phyloP scores from a whole-genome alignment of 2,329 filamentous ascomycete genomes.

The Thielaviopsis populi region DNA sequence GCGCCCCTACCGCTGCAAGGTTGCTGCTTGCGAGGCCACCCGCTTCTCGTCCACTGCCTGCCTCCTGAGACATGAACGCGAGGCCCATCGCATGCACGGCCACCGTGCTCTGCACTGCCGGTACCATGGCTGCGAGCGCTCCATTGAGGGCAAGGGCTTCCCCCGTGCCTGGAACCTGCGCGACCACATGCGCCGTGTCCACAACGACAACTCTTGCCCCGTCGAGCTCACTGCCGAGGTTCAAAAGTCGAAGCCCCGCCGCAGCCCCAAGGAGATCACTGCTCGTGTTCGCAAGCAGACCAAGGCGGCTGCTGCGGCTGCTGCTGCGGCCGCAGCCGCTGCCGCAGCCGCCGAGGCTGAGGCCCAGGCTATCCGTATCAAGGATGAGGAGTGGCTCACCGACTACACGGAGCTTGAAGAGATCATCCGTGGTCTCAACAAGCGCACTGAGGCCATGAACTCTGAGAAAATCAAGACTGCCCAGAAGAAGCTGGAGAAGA shows the following conservation, averaged over 20 bases:
- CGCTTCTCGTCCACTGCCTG: conserved; percentile 93
- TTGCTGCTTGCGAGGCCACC: conserved; percentile 64
- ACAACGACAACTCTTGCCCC: conserved; percentile 43
- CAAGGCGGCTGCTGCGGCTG: conserved; percentile 18
- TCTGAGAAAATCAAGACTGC: conserved; percentile 38
- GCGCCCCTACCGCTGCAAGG: conserved; percentile 92
- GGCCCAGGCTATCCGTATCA: conserved; percentile 21
- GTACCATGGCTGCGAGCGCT: conserved; percentile 75
- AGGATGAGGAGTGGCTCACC: conserved; percentile 37
- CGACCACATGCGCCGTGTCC: conserved; percentile 94
- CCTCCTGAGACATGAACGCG: conserved; percentile 83
- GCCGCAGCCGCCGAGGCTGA: conserved; percentile 16
- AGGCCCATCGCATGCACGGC: conserved; percentile 90
- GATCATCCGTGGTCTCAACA: conserved; percentile 36
- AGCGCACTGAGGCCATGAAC: conserved; percentile 38
- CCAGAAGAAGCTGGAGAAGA: conserved; percentile 35
- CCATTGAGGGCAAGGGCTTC: conserved; percentile 71
- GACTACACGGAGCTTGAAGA: conserved; percentile 49
- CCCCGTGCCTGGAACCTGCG: conserved; percentile 89
- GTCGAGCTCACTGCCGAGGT: conserved; percentile 29
- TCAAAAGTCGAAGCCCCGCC: conserved; percentile 20
- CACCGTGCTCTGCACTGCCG: conserved; percentile 87
- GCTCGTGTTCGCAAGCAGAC: conserved; percentile 11
- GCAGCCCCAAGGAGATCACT: conserved; percentile 6
- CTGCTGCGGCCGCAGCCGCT: conserved; percentile 15